Conservation (phyloP, 345 rosid species). For the Salix suchowensis region DNA sequence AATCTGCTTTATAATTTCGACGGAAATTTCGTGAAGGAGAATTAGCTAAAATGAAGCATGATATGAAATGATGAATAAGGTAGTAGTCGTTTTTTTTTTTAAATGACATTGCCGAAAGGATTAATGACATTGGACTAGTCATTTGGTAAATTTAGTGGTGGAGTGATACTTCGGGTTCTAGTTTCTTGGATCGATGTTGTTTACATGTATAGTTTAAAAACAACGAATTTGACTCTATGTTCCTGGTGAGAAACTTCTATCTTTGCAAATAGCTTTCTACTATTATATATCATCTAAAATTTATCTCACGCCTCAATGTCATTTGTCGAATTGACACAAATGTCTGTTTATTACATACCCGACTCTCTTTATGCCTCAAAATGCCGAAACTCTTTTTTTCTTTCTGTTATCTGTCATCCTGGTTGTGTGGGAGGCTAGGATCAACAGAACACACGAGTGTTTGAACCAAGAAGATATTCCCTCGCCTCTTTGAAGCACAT, state of each 20-base stretch:
- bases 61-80: not conserved
- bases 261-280: not conserved
- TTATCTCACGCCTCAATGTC: not conserved
- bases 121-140: not conserved
- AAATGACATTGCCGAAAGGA: not conserved
- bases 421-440: not conserved
- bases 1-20: not conserved
- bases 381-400: not conserved
- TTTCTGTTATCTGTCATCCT: not conserved
- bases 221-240: not conserved
- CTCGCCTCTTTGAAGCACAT: too few species aligned
- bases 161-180: not conserved
- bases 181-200: not conserved
- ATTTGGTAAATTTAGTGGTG: not conserved
- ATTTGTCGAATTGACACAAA: not conserved
- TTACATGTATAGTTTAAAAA: not conserved
- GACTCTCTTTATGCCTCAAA: not conserved
- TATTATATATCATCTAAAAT: not conserved
- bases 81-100: not conserved
- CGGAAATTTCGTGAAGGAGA: not conserved
- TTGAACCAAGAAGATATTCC: not conserved
- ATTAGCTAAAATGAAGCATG: not conserved
- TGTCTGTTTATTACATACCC: not conserved
- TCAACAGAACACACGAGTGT: not conserved
- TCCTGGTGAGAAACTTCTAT: not conserved